Base-by-base conservation (phyloP, 805 yeast species). In the Ogataea pini region DNA sequence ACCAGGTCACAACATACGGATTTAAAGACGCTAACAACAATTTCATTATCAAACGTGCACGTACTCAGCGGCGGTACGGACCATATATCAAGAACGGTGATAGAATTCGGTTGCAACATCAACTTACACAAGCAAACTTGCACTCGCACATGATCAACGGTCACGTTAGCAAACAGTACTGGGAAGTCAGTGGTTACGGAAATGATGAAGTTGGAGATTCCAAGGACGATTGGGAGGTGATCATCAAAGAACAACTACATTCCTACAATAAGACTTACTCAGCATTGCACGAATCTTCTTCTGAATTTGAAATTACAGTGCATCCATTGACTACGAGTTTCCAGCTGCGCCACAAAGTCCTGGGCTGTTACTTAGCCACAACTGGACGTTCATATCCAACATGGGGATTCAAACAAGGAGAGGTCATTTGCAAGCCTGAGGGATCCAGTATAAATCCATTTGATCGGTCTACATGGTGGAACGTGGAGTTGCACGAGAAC, bases 351-450 rank as follows among this genome's bases (percentile, higher is more conserved):
- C 85, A 84, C 67, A 75, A 74, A 55, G 79, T 66, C 8, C 66
- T 89, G 60, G 86, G 86, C 36, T 95, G 97, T 67, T 91, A 90
- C 67, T 72, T 94, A 62, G 87, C 91, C 56, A 87, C 92, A 12
- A 77, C 94, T 9, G 97, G 97, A 38, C 71, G 73, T 56, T 65
- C 80, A 19, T 83, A 91, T 63, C 99, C 99, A 16, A 83, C 82
- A 14, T 94, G 99, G 99, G 99, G 99, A 17, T 94, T 92, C 79
- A 81, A 89, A 65, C 99, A 94, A 74, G 96, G 96, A 54, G 96
- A 87, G 67, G 88, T 87, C 36, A 79, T 83, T 7, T 87, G 96
- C 67, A 79, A 79, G 54, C 61, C 72, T 6, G 66, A 79, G 0
- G 71, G 82, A 46, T 37, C 47, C 13, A 14, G 56, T 1, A 19